Conservation (phyloP, 2,329 filamentous ascomycete genomes). For the Lasiodiplodia theobromae region DNA sequence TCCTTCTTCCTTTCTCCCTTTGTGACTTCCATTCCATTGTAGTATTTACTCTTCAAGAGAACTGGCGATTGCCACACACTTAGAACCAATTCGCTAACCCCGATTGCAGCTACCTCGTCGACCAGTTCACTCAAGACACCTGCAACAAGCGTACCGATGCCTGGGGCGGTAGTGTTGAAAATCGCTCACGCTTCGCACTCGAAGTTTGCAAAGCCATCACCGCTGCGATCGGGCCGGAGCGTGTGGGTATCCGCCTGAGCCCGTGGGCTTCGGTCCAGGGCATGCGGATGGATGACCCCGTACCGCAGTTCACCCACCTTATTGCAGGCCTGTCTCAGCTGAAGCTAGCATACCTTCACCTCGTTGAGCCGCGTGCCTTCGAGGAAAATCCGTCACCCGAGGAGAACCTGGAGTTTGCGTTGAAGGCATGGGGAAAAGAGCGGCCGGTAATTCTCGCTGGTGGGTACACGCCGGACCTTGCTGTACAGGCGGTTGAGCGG, state of each 20-base stretch:
- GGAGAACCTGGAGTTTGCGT: conserved; percentile 37
- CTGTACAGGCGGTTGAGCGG: conserved; percentile 45
- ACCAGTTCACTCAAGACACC: conserved; percentile 68
- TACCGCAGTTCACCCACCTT: conserved; percentile 69
- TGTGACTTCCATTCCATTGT: no score
- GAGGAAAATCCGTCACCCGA: conserved; percentile 36
- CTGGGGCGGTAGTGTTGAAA: conserved; percentile 58
- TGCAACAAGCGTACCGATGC: conserved; percentile 61
- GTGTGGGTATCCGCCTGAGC: conserved; percentile 63
- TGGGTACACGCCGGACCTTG: conserved; percentile 50
- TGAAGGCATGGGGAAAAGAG: conserved; percentile 36
- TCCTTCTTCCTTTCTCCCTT: no score
- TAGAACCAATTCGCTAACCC: not conserved
- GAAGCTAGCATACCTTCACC: conserved; percentile 66
- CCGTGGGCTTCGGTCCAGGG: conserved; percentile 69
- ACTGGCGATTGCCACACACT: no score
- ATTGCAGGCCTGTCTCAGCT: conserved; percentile 58
- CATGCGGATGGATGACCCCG: conserved; percentile 68
- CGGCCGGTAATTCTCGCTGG: conserved; percentile 50
- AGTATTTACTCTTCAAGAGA: no score
- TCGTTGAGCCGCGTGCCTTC: conserved; percentile 62
- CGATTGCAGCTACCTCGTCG: conserved; percentile 65
- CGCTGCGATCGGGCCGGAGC: conserved; percentile 59
- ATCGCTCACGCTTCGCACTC: conserved; percentile 60
- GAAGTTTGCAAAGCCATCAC: conserved; percentile 61